These are phyloP conservation scores for Leccinum uliginosum DNA, from an alignment of 768 basidiomycete genomes.

Conservation along the genomic window DNA sequence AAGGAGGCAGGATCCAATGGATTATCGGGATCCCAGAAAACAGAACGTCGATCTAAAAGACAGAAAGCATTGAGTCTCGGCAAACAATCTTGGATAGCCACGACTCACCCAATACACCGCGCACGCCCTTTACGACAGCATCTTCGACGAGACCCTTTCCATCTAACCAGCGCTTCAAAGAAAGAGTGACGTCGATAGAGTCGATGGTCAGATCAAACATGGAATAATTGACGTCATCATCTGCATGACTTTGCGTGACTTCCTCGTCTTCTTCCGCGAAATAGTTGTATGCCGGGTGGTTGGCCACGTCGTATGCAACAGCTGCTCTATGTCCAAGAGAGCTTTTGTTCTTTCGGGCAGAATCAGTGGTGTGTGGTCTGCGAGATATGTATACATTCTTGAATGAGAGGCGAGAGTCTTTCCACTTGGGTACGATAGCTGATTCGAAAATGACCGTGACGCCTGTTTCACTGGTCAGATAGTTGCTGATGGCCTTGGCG, in stretches of 20 bases:
- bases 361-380: conserved; percentile 42
- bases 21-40: conserved; percentile 81
- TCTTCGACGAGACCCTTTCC: conserved; percentile 91
- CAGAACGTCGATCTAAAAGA: conserved; percentile 73
- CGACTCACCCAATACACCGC: conserved; percentile 80
- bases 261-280: conserved; percentile 58
- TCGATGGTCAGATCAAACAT: conserved; percentile 94
- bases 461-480: conserved; percentile 90
- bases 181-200: conserved; percentile 92
- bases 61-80: not conserved
- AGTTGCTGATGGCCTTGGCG: conserved; percentile 85
- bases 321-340: conserved; percentile 50
- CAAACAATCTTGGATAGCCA: not conserved
- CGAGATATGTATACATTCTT: conserved; percentile 95
- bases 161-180: conserved; percentile 88
- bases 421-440: conserved; percentile 97
- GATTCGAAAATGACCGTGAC: conserved; percentile 95
- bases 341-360: conserved; percentile 15
- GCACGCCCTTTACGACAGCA: conserved; percentile 89
- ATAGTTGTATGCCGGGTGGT: conserved; percentile 67
- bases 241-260: conserved; percentile 24
- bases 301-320: conserved; percentile 71
- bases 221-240: conserved; percentile 70
- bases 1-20: conserved; percentile 78
- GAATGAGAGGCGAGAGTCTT: conserved; percentile 92